Evolutionary conservation across 352 stramenopile species (phyloP), one percentile per base, ranked within the genome.

Genomic region (Phytophthora pinifolia): DNA sequence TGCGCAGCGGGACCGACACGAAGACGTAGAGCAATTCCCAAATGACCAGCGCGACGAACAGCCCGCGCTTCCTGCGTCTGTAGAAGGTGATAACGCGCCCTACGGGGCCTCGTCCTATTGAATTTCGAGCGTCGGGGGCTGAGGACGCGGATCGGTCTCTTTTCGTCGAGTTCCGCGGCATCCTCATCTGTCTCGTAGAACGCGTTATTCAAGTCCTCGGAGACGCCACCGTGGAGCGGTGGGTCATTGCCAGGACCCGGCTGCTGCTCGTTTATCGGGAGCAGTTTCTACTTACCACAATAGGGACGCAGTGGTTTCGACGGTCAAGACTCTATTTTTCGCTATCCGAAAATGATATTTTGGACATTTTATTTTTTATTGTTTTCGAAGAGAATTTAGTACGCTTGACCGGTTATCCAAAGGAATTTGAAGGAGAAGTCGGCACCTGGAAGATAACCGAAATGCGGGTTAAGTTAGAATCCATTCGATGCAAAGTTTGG

Each of bases 1-100:
- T 67, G 0, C 80, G 79, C 7, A 90, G 62, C 13, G 79, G 80
- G 4, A 91, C 51, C 12, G 69, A 88, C 18, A 79, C 14, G 31
- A 85, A 64, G 15, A 79, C 53, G 64, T 91, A 91, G 17, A 80
- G 30, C 44, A 78, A 54, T 46, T 74, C 66, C 15, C 46, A 34
- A 8, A 71, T 42, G 12, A 71, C 42, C 47, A 74, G 51, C 25
- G 57, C 45, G 12, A 71, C 32, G 36, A 74, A 74, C 32, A 71
- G 38, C 5, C 32, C 39, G 9, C 66, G 66, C 13, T 43, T 54
- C 33, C 37, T 53, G 9, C 44, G 55, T 20, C 44, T 39, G 32
- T 51, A 87, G 22, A 62, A 55, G 9, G 20, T 42, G 9, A 51
- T 6, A 8, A 65, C 25, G 43, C 31, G 29, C 4, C 31, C 42